These are phyloP conservation scores for Tephrocybe sp. DNA, from an alignment of 768 basidiomycete genomes.

Conservation along the genomic window DNA sequence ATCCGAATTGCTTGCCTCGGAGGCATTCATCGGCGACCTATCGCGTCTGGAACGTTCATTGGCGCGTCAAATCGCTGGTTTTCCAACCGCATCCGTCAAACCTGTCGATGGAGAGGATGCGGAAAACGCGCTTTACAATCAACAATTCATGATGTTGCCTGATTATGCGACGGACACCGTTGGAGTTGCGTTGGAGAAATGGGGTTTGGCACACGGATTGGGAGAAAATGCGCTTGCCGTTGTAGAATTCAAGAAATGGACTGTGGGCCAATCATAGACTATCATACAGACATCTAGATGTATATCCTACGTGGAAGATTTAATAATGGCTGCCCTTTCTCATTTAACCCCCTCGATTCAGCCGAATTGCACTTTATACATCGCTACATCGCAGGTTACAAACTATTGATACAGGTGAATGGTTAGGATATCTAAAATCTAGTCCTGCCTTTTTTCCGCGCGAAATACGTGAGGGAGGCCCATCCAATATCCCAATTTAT, in stretches of 20 bases:
- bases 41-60: conserved; percentile 66
- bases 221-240: conserved; percentile 37
- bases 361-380: not conserved
- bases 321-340: no score
- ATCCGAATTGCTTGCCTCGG: conserved; percentile 37
- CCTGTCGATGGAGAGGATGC: conserved; percentile 24
- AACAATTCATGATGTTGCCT: conserved; percentile 74
- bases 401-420: not conserved
- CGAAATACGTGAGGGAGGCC: conserved; percentile 50
- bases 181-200: conserved; percentile 41
- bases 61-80: conserved; percentile 84
- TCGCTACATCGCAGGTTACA: not conserved
- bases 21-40: conserved; percentile 54
- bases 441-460: conserved; percentile 21
- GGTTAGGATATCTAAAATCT: not conserved
- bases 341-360: not conserved
- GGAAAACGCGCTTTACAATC: conserved; percentile 64
- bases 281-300: no score
- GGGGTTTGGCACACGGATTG: conserved; percentile 26
- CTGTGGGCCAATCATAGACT: conserved; percentile 25
- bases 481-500: conserved; percentile 34
- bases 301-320: no score
- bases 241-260: conserved; percentile 62
- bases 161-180: conserved; percentile 46
- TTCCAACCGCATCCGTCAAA: conserved; percentile 59